Percentiles rank a stretch among this genome's conserved stretches.
These are phyloP conservation scores for Atkinsonella texensis DNA, from an alignment of 2,329 filamentous ascomycete species.

Conservation along the genomic window DNA sequence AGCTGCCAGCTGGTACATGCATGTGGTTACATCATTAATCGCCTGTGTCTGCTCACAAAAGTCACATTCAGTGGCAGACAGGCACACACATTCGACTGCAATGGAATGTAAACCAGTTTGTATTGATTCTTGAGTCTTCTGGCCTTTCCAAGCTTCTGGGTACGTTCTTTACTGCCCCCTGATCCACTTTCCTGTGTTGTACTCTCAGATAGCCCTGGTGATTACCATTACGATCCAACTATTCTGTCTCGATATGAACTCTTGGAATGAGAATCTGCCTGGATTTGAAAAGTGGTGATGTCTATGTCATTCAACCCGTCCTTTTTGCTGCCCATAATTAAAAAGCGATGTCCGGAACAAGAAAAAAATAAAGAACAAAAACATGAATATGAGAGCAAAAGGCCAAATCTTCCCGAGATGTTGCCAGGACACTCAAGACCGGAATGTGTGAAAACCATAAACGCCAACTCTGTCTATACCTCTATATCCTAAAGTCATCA, in stretches of 20 bases:
- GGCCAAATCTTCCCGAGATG: neutral
- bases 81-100: neutral
- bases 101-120: no score
- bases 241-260: slow-evolving; percentile 5
- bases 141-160: neutral
- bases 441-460: slow-evolving; percentile 15
- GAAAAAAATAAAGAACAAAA: slow-evolving; percentile 4
- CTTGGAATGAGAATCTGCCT: slow-evolving; percentile 5
- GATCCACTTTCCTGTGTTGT: neutral
- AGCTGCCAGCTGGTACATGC: neutral
- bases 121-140: neutral
- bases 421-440: slow-evolving; percentile 3
- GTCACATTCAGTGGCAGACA: neutral
- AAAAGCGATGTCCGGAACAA: neutral
- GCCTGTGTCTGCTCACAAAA: neutral
- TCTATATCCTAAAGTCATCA: slow-evolving; percentile 29
- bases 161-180: neutral
- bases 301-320: slow-evolving; percentile 6
- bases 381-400: neutral
- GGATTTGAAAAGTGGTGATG: slow-evolving; percentile 9
- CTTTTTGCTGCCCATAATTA: neutral
- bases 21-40: neutral
- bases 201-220: slow-evolving; percentile 8
- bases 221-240: slow-evolving; percentile 14
- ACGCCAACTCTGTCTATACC: slow-evolving; percentile 28